Percentiles rank a stretch among this genome's conserved stretches.
Conservation (phyloP, 1,284 basidiomycete genomes). For the Waitea zeae region DNA sequence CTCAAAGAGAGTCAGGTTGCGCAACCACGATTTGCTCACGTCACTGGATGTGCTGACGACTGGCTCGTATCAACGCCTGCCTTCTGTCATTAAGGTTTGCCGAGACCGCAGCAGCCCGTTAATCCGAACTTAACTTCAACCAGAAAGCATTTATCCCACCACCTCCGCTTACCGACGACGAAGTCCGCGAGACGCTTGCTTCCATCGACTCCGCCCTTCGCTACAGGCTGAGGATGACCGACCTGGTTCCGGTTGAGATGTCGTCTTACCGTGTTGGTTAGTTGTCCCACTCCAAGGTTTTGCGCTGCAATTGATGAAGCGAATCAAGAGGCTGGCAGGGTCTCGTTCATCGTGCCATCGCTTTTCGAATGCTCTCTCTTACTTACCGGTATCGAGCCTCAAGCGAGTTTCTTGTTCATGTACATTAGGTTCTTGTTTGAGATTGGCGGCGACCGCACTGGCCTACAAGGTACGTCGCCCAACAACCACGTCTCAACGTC, state of each 20-base stretch:
- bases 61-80: slow-evolving; percentile 68
- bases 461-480: slow-evolving; percentile 42
- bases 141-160: slow-evolving; percentile 52
- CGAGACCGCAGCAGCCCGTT: background rate
- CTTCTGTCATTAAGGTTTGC: slow-evolving; percentile 55
- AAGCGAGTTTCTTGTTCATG: slow-evolving; percentile 73
- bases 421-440: slow-evolving; percentile 60
- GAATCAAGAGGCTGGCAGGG: slow-evolving; percentile 59
- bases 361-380: slow-evolving; percentile 69
- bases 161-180: slow-evolving; percentile 47
- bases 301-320: too few relatives aligned
- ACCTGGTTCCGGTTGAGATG: slow-evolving; percentile 66
- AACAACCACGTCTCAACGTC: too few relatives aligned
- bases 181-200: slow-evolving; percentile 45
- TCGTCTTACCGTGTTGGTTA: slow-evolving; percentile 50
- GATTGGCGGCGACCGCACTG: slow-evolving; percentile 54
- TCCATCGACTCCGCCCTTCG: slow-evolving; percentile 66
- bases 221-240: slow-evolving; percentile 56
- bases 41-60: slow-evolving; percentile 75
- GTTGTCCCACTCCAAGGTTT: too few relatives aligned
- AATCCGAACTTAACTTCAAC: background rate
- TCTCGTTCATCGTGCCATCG: slow-evolving; percentile 52
- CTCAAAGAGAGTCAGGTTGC: too few relatives aligned
- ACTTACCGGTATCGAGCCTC: slow-evolving; percentile 43
- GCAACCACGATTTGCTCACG: slow-evolving; percentile 82